Conservation (phyloP, 306 rosid species). For the Hippophae gyantsensis region DNA sequence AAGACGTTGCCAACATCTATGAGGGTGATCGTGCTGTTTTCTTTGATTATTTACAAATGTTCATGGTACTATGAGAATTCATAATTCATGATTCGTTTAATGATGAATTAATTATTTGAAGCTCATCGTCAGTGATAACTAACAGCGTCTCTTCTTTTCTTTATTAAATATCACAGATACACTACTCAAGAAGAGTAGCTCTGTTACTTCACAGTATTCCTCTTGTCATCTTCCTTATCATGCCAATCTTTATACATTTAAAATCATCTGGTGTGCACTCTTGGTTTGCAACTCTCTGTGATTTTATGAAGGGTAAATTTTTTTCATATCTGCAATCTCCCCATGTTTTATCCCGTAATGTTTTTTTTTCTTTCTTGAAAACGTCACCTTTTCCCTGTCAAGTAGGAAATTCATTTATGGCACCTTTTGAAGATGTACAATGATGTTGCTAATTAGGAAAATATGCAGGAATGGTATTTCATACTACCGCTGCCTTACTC, state of each 20-base stretch:
- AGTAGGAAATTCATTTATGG: slow-evolving; percentile 8
- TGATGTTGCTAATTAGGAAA: slow-evolving; percentile 21
- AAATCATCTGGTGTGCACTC: slow-evolving; percentile 31
- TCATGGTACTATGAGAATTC: slow-evolving; percentile 58
- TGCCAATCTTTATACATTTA: slow-evolving; percentile 34
- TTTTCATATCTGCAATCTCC: slow-evolving; percentile 6
- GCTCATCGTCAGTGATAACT: too few species aligned
- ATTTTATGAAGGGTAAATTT: slow-evolving; percentile 66
- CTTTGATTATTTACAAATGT: slow-evolving; percentile 84
- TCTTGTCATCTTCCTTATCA: slow-evolving; percentile 45
- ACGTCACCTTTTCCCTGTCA: slow-evolving; percentile 15
- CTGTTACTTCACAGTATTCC: slow-evolving; percentile 72
- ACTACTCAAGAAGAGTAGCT: slow-evolving; percentile 76
- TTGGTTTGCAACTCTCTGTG: slow-evolving; percentile 46
- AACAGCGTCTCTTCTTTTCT: neutral
- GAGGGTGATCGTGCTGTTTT: slow-evolving; percentile 63
- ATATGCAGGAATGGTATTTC: slow-evolving; percentile 59
- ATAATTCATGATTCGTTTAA: neutral
- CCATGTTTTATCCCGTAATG: slow-evolving; percentile 6
- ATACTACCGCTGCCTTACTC: slow-evolving; percentile 51
- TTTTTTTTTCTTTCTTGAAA: neutral
- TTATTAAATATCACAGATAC: slow-evolving; percentile 47
- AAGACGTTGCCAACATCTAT: slow-evolving; percentile 28
- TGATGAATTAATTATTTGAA: neutral
- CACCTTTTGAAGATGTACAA: slow-evolving; percentile 2